phyloP scores from a whole-genome alignment of 805 yeast genomes.

The Hanseniaspora pseudoguilliermondii region DNA sequence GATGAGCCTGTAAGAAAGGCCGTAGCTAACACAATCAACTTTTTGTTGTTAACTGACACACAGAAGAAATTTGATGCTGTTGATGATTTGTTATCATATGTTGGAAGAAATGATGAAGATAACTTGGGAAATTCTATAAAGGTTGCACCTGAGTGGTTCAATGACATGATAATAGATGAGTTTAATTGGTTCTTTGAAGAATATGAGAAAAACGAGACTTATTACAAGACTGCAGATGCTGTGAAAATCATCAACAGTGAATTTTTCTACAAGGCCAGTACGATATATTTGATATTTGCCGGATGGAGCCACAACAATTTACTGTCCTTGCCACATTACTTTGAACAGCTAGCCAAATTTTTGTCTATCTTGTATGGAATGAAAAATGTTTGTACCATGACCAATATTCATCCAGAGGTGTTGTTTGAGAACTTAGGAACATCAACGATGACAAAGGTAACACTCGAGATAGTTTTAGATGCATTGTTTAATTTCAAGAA shows the following conservation, averaged over 20 bases:
- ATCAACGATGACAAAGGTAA: slow-evolving; percentile 34
- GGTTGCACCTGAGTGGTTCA: slow-evolving; percentile 25
- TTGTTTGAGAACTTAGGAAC: slow-evolving; percentile 37
- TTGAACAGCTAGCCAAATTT: slow-evolving; percentile 53
- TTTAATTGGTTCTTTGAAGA: slow-evolving; percentile 35
- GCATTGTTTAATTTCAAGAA: slow-evolving; percentile 32
- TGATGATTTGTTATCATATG: neutral
- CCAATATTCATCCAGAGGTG: slow-evolving; percentile 42
- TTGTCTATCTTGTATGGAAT: slow-evolving; percentile 48
- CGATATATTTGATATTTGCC: slow-evolving; percentile 48
- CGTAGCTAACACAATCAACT: slow-evolving; percentile 31
- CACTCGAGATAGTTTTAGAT: slow-evolving; percentile 32
- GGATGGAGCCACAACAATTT: slow-evolving; percentile 44
- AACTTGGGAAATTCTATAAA: slow-evolving; percentile 30
- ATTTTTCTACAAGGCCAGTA: slow-evolving; percentile 52
- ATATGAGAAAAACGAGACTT: slow-evolving; percentile 24
- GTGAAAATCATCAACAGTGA: slow-evolving; percentile 48
- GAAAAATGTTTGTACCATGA: slow-evolving; percentile 70
- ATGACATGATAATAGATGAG: slow-evolving; percentile 30
- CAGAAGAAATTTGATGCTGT: slow-evolving; percentile 12
- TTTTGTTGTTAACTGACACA: slow-evolving; percentile 16
- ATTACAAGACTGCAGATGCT: slow-evolving; percentile 26
- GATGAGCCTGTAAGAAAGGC: slow-evolving; percentile 61
- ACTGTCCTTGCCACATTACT: slow-evolving; percentile 38
- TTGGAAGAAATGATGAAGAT: slow-evolving; percentile 14